These are phyloP conservation scores for Saccharomycopsis fibuligera DNA, from an alignment of 805 yeast species.

Conservation along the genomic window DNA sequence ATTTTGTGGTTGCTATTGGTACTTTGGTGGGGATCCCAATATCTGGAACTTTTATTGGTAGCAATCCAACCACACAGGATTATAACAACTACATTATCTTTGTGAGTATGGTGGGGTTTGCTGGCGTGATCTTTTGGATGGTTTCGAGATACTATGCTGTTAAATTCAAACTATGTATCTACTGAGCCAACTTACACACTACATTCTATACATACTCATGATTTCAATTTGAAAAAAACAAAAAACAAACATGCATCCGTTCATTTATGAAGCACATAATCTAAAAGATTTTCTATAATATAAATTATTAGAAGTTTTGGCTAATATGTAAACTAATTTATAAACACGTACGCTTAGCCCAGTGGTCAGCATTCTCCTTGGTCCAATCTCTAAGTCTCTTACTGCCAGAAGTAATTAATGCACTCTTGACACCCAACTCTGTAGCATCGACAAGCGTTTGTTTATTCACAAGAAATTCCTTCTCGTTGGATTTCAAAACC, in stretches of 20 bases:
- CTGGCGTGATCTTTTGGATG: conserved; percentile 35
- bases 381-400: conserved; percentile 64
- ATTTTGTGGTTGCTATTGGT: conserved; percentile 49
- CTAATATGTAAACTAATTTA: too few relatives aligned
- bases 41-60: conserved; percentile 42
- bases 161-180: conserved; percentile 6
- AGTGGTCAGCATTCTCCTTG: conserved; percentile 38
- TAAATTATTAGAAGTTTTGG: too few relatives aligned
- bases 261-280: too few relatives aligned
- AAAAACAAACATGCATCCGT: too few relatives aligned
- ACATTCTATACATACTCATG: too few relatives aligned
- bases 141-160: conserved; percentile 41
- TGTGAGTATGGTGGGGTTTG: conserved; percentile 32
- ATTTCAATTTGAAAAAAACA: too few relatives aligned
- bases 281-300: too few relatives aligned
- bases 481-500: background rate
- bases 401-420: conserved; percentile 35
- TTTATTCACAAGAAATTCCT: conserved; percentile 20
- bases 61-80: conserved; percentile 25
- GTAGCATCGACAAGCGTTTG: conserved; percentile 38
- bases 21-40: conserved; percentile 45
- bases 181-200: too few relatives aligned
- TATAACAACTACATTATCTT: conserved; percentile 36
- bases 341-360: conserved; percentile 38
- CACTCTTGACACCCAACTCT: conserved; percentile 41